Base-by-base conservation (phyloP, 768 basidiomycete species). In the Xerocomus brunneocitrinus region DNA sequence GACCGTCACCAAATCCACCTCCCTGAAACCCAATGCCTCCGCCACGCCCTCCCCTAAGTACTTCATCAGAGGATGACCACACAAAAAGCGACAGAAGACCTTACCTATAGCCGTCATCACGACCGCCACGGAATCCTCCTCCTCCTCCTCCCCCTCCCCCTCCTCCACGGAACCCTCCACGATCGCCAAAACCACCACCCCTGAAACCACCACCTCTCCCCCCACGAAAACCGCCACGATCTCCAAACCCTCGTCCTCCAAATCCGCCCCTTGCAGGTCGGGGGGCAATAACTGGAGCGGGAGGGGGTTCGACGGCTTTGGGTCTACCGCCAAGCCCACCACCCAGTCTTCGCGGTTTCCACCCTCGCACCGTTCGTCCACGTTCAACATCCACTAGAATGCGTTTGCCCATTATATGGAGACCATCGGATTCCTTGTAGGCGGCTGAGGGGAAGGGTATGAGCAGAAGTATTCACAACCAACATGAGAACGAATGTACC, bases 301-400 rank as follows among this genome's bases (percentile, higher is more conserved):
- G 55, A 32, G 67, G 56, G 12, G 70, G 60, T 52, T 80, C 81
- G 1, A 81, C 82, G 4, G 84, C 84, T 68, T 98, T 98, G 19
- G 95, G 93, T 54, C 95, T 81, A 27, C 97, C 97, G n/a, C 97
- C 97, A n/a, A 98, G 79, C 5, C 97, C 97, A n/a, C 97, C 97
- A 19, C 95, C 97, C 0, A 98, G 76, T 49, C 95, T 85, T 46
- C 93, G 87, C 1, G 97, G 97, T 68, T 97, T 98, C 97, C 97
- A 99, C 3, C 95, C 97, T 54, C 95, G 85, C 27, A 99, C 97
- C 10, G 97, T 99, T 46, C 97, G 84, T 19, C 97, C 97, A 34
- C 97, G 87, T 72, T 99, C 97, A 57, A 99, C 97, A 67, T 99
- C 97, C 48, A 99, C 95, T 34, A 98, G 79, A 59, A 98, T 95